Percentiles rank a stretch among this genome's conserved stretches.
phyloP scores from a whole-genome alignment of 1,284 basidiomycete species.

The Neolentinus lepideus region DNA sequence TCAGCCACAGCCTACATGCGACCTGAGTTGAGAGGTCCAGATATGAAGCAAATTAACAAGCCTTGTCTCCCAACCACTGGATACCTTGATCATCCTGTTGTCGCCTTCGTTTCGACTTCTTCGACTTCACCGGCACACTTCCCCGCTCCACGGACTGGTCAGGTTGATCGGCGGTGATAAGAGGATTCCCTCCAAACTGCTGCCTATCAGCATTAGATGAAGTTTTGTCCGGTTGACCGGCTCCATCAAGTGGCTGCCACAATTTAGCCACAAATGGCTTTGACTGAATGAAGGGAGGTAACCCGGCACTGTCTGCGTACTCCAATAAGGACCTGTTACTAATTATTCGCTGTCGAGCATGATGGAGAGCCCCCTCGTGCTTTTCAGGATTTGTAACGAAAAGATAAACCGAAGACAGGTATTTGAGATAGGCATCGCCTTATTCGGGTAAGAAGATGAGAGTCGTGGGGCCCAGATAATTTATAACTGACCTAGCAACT shows the following conservation, averaged over 20 bases:
- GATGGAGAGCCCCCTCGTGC: slow-evolving; percentile 59
- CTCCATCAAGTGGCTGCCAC: slow-evolving; percentile 48
- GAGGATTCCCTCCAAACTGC: background rate
- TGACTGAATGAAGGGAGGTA: slow-evolving; percentile 66
- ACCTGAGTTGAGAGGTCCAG: slow-evolving; percentile 6
- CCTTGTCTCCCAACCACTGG: slow-evolving; percentile 75
- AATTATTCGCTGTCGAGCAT: slow-evolving; percentile 57
- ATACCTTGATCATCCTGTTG: slow-evolving; percentile 36
- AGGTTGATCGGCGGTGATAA: background rate
- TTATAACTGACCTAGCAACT: slow-evolving; percentile 55
- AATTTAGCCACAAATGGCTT: slow-evolving; percentile 59
- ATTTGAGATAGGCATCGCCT: slow-evolving; percentile 82
- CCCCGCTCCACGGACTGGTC: background rate
- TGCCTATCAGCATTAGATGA: background rate
- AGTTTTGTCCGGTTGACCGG: slow-evolving; percentile 1
- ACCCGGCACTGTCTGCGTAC: slow-evolving; percentile 44
- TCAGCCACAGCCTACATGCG: slow-evolving; percentile 66
- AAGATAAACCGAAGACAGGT: slow-evolving; percentile 63
- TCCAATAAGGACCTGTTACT: slow-evolving; percentile 62
- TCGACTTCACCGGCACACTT: slow-evolving; percentile 8
- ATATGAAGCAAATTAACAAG: slow-evolving; percentile 17
- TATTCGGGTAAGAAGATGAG: slow-evolving; percentile 1
- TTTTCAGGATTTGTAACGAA: slow-evolving; percentile 59
- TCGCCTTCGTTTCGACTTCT: slow-evolving; percentile 33
- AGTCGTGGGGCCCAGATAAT: slow-evolving; percentile 4